Base-by-base conservation (phyloP, 192 early-diverging fungal species). In the Gryganskiella cystojenkinii region DNA sequence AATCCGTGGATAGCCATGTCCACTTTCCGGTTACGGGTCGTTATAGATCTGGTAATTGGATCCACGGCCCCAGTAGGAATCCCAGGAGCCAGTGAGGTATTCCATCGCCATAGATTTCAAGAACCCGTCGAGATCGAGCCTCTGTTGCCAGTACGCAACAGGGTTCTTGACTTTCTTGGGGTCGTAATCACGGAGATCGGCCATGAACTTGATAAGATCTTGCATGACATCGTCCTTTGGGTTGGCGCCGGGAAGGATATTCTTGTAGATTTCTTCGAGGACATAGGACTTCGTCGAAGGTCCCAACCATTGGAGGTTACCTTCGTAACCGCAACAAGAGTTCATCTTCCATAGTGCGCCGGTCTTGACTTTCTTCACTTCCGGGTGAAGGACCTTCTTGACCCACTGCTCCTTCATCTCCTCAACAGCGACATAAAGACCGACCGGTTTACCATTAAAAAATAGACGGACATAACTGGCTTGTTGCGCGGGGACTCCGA, bases 21-120 rank as follows among this genome's bases (percentile, higher is more conserved):
- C 80, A 85, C 33, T 80, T 82, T 25, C 71, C 66, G 6, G 78
- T 62, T 11, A 52, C 22, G 78, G 53, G 58, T 85, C 65, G 30
- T 82, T 67, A 44, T 76, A 82, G 64, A 85, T 56, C 47, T 80
- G 73, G 63, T 73, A 85, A 50, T 85, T 82, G 25, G 71, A 78
- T 27, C 78, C 83, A 22, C 64, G 35, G 4, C 51, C 49, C 83
- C 83, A 85, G 65, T 79, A 68, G 20, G 71, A 64, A 37, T 82
- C 81, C 72, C 76, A 85, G 15, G 78, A 53, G 19, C 78, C 81
- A 25, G 65, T 37, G 14, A 85, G 63, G 55, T 71, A 79, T 49
- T 80, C 81, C 53, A 85, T 69, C 3, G 73, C 80, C 53, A 80
- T 72, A 20, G 51, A 57, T 4, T 51, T 73, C 25, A 81, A 19